Evolutionary conservation across 768 basidiomycete species (phyloP), one percentile per base, ranked within the genome.

Genomic region (Chalciporus pseudorubinellus): DNA sequence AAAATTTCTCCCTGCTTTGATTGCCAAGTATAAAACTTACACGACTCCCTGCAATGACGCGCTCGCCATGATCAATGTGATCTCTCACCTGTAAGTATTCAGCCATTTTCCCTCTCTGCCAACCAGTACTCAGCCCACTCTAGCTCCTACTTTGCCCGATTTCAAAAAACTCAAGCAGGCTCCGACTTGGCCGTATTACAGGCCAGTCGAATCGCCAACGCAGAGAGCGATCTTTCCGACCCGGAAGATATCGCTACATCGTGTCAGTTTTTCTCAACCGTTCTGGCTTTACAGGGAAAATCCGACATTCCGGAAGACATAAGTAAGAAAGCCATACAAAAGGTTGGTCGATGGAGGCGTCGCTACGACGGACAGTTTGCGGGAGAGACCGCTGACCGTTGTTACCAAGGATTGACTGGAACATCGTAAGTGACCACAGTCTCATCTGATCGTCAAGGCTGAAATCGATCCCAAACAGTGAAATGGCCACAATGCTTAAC

Each of bases 141-240:
- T 43, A 75, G 76, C 2, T 69, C 75, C 10, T 75, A 77, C 55
- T 76, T 75, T 51, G 56, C 70, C 31, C 74, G 75, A 24, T 76
- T 72, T 50, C 52, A 64, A 28, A 68, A 56, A 18, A 70, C 59
- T 3, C 53, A 64, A 7, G 68, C 63, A 14, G 69, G 62, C 7
- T 63, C 59, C 48, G 70, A 68, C 21, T 44, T 77, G 36, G 71
- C 64, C 7, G 62, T 63, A 22, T 46, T 75, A 14, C 73, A 77
- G 46, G 69, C 70, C 16, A 66, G 65, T 41, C 73, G 73, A 31
- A 71, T 67, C 1, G 71, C 66, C 5, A 59, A 58, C 11, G 28
- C 38, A 16, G 42, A 34, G 18, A 42, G 50, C 10, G 45, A 55
- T 39, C n/a, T 46, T 16, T 50, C 46, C 13, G 54, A 64, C 1